These are phyloP conservation scores for Trichoderma oligosporum DNA, from an alignment of 2,329 filamentous ascomycete genomes.

Conservation along the genomic window DNA sequence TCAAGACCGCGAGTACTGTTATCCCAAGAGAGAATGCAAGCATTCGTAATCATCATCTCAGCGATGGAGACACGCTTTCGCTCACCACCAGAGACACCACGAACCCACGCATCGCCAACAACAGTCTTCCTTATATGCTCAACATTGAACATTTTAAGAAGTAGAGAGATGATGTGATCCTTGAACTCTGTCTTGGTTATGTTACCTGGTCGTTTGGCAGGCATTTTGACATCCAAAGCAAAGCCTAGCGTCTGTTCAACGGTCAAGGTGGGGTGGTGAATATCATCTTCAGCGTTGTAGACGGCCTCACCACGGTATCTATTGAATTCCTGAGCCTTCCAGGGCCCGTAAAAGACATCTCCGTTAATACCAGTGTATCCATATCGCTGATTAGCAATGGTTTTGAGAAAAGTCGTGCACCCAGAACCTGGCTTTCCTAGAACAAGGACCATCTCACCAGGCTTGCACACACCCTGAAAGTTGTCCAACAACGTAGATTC, in stretches of 20 bases:
- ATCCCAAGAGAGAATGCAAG: conserved; percentile 71
- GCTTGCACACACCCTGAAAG: conserved; percentile 67
- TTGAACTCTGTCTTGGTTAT: conserved; percentile 73
- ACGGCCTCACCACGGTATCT: conserved; percentile 76
- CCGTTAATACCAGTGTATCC: conserved; percentile 57
- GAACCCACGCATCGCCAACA: conserved; percentile 76
- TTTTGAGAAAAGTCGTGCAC: conserved; percentile 66
- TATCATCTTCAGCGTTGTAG: conserved; percentile 76
- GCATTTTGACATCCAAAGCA: conserved; percentile 79
- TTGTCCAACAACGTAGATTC: conserved; percentile 71
- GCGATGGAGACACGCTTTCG: conserved; percentile 78
- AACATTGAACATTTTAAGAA: conserved; percentile 92
- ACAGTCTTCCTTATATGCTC: conserved; percentile 82
- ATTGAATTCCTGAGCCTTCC: conserved; percentile 66
- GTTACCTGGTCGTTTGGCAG: conserved; percentile 71
- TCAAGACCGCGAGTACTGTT: conserved; percentile 69
- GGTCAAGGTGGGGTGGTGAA: conserved; percentile 80
- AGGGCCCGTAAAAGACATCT: conserved; percentile 73
- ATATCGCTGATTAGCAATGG: conserved; percentile 61
- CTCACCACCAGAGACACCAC: conserved; percentile 76
- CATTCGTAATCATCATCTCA: conserved; percentile 74
- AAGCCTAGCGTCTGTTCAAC: conserved; percentile 85
- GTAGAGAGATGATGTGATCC: conserved; percentile 65
- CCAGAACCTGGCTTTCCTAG: conserved; percentile 72
- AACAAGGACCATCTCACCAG: conserved; percentile 86